Evolutionary conservation across 306 rosid species (phyloP).

Genomic region (Astragalus membranaceus): DNA sequence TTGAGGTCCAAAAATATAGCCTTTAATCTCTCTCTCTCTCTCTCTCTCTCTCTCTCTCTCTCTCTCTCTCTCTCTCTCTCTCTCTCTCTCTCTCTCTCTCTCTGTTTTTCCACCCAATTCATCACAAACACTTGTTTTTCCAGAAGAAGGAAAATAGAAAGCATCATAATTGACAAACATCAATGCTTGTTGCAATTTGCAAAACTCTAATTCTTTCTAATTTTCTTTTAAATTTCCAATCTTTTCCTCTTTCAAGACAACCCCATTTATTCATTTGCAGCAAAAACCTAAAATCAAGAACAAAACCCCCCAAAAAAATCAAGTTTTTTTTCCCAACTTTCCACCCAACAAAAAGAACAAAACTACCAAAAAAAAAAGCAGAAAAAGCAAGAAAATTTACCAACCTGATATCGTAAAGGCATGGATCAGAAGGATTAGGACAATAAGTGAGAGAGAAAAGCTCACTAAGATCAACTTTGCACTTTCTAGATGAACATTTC

Average conservation of each 20-base stretch:
- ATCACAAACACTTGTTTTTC: slow-evolving; percentile 5
- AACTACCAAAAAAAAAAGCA: too few relatives aligned
- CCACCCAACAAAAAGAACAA: neutral
- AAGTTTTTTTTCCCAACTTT: too few relatives aligned
- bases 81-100: too few relatives aligned
- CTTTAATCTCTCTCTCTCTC: neutral
- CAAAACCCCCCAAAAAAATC: neutral
- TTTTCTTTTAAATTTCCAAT: neutral
- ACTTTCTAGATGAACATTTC: slow-evolving; percentile 38
- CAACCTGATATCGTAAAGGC: slow-evolving; percentile 65
- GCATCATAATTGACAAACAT: neutral
- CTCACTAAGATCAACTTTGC: slow-evolving; percentile 32
- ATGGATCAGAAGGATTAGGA: slow-evolving; percentile 43
- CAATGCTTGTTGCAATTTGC: neutral
- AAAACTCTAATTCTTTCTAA: neutral
- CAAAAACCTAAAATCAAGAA: neutral
- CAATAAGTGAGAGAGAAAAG: slow-evolving; percentile 44
- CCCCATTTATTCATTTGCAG: slow-evolving; percentile 3
- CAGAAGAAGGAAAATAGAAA: neutral
- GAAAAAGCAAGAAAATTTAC: neutral
- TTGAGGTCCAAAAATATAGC: slow-evolving; percentile 8
- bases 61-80: neutral
- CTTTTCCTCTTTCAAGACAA: slow-evolving; percentile 2
- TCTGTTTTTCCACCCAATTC: neutral
- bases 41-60: neutral